Base-by-base conservation (phyloP, 2,329 filamentous ascomycete genomes). In the Lasiodiplodia citricola region DNA sequence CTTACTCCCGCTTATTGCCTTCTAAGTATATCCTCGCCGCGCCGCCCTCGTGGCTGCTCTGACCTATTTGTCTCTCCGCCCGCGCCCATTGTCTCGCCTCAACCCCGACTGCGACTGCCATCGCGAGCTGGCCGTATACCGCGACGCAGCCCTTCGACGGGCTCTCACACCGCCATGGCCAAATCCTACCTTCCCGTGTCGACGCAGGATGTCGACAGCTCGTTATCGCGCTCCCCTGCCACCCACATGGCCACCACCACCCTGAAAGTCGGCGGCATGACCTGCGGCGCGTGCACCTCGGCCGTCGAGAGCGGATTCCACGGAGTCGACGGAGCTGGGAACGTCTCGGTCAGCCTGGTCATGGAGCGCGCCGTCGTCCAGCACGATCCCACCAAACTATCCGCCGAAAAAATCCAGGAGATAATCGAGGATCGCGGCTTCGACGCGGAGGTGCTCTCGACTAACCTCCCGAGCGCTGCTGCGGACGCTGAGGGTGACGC, bases 331-430 rank as follows among this genome's bases (percentile, higher is more conserved):
- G 95, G 96, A 67, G 90, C 96, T 11, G 92, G 91, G 71, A 93
- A 87, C 74, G 93, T 98, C 69, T 96, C 94, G 11, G 92, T 99
- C 75, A 97, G 93, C 78, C 84, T 99, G 74, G 92, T 97, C 68
- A 97, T 97, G 89, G 94, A 97, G 80, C 90, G 95, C 70, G 96
- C 95, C n/a, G 94, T 98, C 52, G 86, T 98, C 44, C 91, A 94
- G 81, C 96, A 99, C 81, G 91, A 98, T 80, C 89, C 93, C 1
- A 83, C 86, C 67, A 86, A 87, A 65, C 87, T 98, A 66, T 83
- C 92, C 16, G 87, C 93, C 70, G 91, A 94, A 47, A 83, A 90
- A 73, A 87, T 98, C 70, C 89, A 88, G 77, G 93, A 97, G 72
- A 93, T 92, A 44, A 96, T 97, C 72, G 93, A 97, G 75, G 94